phyloP scores from a whole-genome alignment of 352 stramenopile species.

The Albugo candida region DNA sequence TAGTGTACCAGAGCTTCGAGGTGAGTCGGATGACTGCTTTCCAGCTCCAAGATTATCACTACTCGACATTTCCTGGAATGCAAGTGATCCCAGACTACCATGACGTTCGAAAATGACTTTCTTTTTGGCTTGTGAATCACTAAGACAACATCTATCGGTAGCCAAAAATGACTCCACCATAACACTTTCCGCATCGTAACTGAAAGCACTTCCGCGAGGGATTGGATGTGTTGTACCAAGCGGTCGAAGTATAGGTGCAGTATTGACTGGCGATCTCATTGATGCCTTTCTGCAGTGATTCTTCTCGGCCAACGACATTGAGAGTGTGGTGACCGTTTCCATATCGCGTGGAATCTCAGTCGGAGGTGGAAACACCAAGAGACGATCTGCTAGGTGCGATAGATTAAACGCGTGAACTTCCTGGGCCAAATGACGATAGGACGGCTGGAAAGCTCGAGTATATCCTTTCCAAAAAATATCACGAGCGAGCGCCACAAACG shows the following conservation, averaged over 20 bases:
- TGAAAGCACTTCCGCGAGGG: slow-evolving; percentile 62
- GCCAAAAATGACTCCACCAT: slow-evolving; percentile 81
- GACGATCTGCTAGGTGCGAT: slow-evolving; percentile 31
- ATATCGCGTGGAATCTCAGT: slow-evolving; percentile 27
- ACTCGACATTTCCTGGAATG: slow-evolving; percentile 37
- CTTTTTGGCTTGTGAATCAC: slow-evolving; percentile 17
- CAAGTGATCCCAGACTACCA: slow-evolving; percentile 63
- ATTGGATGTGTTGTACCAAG: slow-evolving; percentile 4
- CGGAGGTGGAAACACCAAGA: slow-evolving; percentile 61
- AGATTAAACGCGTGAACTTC: slow-evolving; percentile 56
- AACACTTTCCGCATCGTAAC: slow-evolving; percentile 75
- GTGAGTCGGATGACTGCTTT: slow-evolving; percentile 5
- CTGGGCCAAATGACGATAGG: slow-evolving; percentile 73
- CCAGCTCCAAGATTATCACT: not conserved
- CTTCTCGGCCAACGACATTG: not conserved
- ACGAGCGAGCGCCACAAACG: slow-evolving; percentile 42
- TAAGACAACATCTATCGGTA: slow-evolving; percentile 21
- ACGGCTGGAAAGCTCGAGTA: slow-evolving; percentile 52
- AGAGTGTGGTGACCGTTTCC: slow-evolving; percentile 4
- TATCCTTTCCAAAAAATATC: slow-evolving; percentile 76
- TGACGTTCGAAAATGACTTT: slow-evolving; percentile 56
- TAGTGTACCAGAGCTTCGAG: slow-evolving; percentile 3
- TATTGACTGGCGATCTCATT: not conserved
- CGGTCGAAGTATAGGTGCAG: not conserved
- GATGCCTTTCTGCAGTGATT: not conserved